Conservation (phyloP, 2,329 filamentous ascomycete species). For the Cylindrodendrum hubeiense region DNA sequence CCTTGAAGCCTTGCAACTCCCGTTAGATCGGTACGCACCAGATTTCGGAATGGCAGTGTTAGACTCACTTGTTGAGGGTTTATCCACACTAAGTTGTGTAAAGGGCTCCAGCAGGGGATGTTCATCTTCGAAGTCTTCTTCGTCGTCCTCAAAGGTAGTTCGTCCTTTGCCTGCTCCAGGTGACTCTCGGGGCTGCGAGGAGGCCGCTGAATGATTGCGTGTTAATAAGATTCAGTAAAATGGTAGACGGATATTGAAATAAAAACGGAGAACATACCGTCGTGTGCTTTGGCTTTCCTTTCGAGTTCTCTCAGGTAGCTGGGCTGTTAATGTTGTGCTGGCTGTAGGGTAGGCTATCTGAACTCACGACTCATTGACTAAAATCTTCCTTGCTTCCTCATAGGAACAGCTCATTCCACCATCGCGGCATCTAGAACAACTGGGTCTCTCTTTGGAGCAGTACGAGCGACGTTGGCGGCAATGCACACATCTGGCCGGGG, state of each 20-base stretch:
- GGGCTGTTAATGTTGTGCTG: slow-evolving; percentile 25
- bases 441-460: slow-evolving; percentile 53
- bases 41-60: background rate
- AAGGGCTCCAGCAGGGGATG: slow-evolving; percentile 51
- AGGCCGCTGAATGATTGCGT: background rate
- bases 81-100: slow-evolving; percentile 50
- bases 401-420: slow-evolving; percentile 48
- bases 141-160: slow-evolving; percentile 33
- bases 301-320: slow-evolving; percentile 52
- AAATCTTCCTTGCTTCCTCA: slow-evolving; percentile 50
- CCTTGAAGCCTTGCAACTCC: slow-evolving; percentile 46
- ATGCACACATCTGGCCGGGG: slow-evolving; percentile 45
- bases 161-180: background rate
- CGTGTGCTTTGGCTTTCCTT: slow-evolving; percentile 47
- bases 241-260: background rate
- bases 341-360: too few species aligned
- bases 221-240: background rate
- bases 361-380: slow-evolving; percentile 50
- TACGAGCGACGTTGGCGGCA: slow-evolving; percentile 51
- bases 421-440: slow-evolving; percentile 50
- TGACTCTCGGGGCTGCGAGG: background rate
- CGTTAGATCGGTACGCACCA: background rate
- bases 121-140: slow-evolving; percentile 48
- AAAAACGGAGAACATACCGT: slow-evolving; percentile 35
- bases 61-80: slow-evolving; percentile 44